phyloP scores from a whole-genome alignment of 1,139 yeast species.

The Nakaseomyces nivariensis region DNA sequence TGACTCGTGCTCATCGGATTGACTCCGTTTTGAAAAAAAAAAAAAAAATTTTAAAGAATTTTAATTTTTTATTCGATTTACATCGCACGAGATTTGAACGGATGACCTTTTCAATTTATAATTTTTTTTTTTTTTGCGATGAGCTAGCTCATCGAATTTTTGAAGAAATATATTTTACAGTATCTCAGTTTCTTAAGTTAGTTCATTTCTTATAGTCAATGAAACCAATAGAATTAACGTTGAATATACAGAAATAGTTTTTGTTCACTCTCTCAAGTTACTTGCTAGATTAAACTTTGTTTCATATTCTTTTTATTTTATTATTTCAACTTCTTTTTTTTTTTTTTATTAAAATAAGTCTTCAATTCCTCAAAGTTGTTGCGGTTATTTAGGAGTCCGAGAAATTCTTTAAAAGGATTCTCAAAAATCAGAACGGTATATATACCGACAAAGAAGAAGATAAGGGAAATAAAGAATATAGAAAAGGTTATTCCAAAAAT shows the following conservation, averaged over 20 bases:
- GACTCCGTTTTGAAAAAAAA: neutral
- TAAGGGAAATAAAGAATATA: neutral
- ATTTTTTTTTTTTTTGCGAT: neutral
- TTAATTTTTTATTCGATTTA: neutral
- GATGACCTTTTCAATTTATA: neutral
- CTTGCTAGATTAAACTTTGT: no score
- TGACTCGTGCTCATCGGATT: slow-evolving; percentile 2
- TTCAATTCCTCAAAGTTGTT: neutral
- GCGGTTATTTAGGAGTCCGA: neutral
- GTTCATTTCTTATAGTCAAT: no score
- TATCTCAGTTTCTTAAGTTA: no score
- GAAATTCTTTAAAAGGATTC: neutral
- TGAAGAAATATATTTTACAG: neutral
- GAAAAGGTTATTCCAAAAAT: neutral
- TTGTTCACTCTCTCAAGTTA: no score
- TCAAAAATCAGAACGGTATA: neutral
- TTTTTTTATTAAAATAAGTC: no score
- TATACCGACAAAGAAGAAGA: neutral
- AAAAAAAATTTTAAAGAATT: neutral
- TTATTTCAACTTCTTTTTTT: no score
- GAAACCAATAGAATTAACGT: no score
- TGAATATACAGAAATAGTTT: no score
- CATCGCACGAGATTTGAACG: neutral
- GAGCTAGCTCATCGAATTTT: neutral
- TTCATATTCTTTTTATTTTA: no score